Evolutionary conservation across 2,329 filamentous ascomycete species (phyloP).

Genomic region (Cladophialophora bantiana): DNA sequence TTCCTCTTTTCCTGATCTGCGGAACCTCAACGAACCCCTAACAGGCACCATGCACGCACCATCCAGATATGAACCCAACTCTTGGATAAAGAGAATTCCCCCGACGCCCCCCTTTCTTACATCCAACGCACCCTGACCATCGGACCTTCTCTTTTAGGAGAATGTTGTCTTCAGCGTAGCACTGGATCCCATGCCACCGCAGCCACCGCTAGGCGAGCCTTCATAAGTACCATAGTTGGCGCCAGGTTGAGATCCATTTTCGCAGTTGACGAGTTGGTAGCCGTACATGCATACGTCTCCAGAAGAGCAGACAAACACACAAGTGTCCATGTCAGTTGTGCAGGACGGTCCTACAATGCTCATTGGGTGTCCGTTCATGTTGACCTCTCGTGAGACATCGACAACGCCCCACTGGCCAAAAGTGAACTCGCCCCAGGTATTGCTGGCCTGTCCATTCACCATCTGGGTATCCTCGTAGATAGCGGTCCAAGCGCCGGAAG

Average conservation of each 20-base stretch:
- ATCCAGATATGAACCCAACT: slow-evolving; percentile 1
- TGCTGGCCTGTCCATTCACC: slow-evolving; percentile 39
- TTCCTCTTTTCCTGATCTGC: background rate
- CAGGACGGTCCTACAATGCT: slow-evolving; percentile 38
- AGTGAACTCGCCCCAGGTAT: slow-evolving; percentile 41
- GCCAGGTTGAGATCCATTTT: slow-evolving; percentile 37
- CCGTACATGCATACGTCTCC: slow-evolving; percentile 34
- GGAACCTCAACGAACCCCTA: background rate
- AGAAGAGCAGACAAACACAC: slow-evolving; percentile 38
- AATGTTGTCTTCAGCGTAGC: slow-evolving; percentile 38
- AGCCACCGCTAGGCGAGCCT: slow-evolving; percentile 37
- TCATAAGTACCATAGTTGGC: slow-evolving; percentile 39
- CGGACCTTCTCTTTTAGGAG: slow-evolving; percentile 18
- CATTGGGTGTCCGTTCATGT: slow-evolving; percentile 40
- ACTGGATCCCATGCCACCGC: slow-evolving; percentile 39
- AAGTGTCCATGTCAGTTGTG: slow-evolving; percentile 40
- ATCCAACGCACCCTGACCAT: background rate
- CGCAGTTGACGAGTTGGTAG: slow-evolving; percentile 40
- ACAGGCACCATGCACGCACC: background rate
- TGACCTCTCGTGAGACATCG: slow-evolving; percentile 41
- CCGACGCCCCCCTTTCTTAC: background rate
- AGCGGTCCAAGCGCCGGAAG: slow-evolving; percentile 37
- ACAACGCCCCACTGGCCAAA: slow-evolving; percentile 38
- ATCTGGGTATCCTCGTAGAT: slow-evolving; percentile 37
- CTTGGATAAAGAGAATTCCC: slow-evolving; percentile 4